Evolutionary conservation across 768 basidiomycete genomes (phyloP), one percentile per base, ranked within the genome.

Genomic region (Solioccasus polychromus): DNA sequence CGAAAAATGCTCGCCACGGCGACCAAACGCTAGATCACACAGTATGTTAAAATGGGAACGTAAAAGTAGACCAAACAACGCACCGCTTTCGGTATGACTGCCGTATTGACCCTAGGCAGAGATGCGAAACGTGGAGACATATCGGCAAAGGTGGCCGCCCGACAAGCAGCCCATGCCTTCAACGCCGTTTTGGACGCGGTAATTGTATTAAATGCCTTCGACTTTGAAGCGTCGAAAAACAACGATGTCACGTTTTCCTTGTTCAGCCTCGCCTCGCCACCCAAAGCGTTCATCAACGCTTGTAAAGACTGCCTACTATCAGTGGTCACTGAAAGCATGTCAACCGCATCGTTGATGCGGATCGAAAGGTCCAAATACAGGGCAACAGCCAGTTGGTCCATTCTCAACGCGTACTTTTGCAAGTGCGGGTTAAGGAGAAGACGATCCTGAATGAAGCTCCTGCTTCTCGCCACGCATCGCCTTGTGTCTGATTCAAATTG

Each of bases 131-230:
- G 49, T 2, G 15, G 3, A 14, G 32, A 37, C 51, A 66, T 66
- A 18, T 48, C 1, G 5, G 54, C 42, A 9, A 68, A 11, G 3
- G 53, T 62, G 2, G 64, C 66, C 9, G 69, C 68, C 20, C 61
- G 62, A 52, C 63, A 72, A 7, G 75, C 71, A 1, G 63, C 66
- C 77, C 76, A 79, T 7, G 78, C 74, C 44, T 68, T 68, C 15
- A 71, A 44, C 0, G 73, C 75, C 12, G 64, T 61, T n/a, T 54
- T 39, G 7, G 46, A 15, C 0, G 42, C 12, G 15, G 58, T 18
- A 8, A 51, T 43, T 3, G 44, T 42, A 43, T 0, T 69, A 63
- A 11, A 31, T 26, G 25, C 61, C n/a, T n/a, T n/a, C 52, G 19
- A 24, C 14, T 7, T 5, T 10, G 53, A 39, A 26, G 34, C 24